Evolutionary conservation across 352 stramenopile genomes (phyloP), one percentile per base, ranked within the genome.

Genomic region (Pelagophyceae sp.): DNA sequence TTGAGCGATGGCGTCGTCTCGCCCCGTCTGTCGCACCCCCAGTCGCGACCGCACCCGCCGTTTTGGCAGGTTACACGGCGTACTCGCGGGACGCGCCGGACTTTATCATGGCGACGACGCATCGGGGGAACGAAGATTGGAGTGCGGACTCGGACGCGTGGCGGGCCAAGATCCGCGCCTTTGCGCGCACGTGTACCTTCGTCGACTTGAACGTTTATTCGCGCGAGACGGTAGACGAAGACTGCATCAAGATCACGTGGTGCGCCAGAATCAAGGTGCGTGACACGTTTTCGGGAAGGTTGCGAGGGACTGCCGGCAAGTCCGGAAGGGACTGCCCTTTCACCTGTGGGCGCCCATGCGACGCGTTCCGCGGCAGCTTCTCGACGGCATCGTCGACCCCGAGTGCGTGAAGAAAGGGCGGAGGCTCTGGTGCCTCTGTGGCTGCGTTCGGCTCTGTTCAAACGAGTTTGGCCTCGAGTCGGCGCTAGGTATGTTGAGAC

Each of bases 71-170:
- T 0, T 74, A 74, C 37, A 54, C 17, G 17, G 67, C 67, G 5
- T 74, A 74, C 38, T 11, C n/a, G 15, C 35, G 3, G 38, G 5
- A 37, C 20, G n/a, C 17, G 67, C 35, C 67, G 15, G 67, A 74
- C 33, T 74, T 74, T n/a, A 74, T 74, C 67, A 74, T 74, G 15
- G 67, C 20, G 17, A 74, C 67, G 67, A 74, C 67, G 67, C 67
- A 74, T 31, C 67, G 35, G 35, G 25, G 15, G 15, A 74, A 74
- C 67, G 67, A 74, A n/a, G 67, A 74, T 11, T 74, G 35, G 5
- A 20, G 6, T 37, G 67, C 2, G 67, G 67, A 74, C 67, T 6
- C 5, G 17, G 67, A 54, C 35, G 67, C 33, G 35, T 74, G 67
- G 67, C 33, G 33, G 15, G 3, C 2, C 17, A 33, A 37, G 1